Evolutionary conservation across 371 early-diverging fungal species (phyloP).

Genomic region (Mortierella sp.): DNA sequence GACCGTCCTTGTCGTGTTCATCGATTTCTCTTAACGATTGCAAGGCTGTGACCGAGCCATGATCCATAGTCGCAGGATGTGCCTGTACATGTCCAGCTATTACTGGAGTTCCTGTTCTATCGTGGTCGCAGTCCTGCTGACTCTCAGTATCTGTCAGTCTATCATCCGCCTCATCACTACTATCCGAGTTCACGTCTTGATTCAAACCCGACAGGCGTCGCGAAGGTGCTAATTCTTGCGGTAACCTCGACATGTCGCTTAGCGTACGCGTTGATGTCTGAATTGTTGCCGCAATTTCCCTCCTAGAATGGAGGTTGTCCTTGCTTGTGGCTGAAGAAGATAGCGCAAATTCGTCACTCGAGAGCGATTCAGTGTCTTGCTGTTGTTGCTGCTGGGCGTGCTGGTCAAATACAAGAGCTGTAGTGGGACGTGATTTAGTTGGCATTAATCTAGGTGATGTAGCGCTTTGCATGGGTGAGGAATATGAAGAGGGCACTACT

Average conservation of each 20-base stretch:
- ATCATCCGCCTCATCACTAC: slow-evolving; percentile 44
- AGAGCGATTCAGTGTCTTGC: slow-evolving; percentile 45
- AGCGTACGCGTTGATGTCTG: slow-evolving; percentile 7
- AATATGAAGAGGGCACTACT: slow-evolving; percentile 15
- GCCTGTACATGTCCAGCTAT: slow-evolving; percentile 24
- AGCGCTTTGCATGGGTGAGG: slow-evolving; percentile 43
- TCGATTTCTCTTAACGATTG: slow-evolving; percentile 42
- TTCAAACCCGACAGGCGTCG: slow-evolving; percentile 10
- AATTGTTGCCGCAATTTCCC: neutral
- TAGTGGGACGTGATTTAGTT: slow-evolving; percentile 48
- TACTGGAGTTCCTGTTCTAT: slow-evolving; percentile 34
- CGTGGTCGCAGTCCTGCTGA: slow-evolving; percentile 18
- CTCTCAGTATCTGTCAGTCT: slow-evolving; percentile 49
- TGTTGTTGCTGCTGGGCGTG: slow-evolving; percentile 24
- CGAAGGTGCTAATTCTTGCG: neutral
- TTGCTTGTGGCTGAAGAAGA: slow-evolving; percentile 16
- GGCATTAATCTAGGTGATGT: slow-evolving; percentile 57
- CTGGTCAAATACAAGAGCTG: slow-evolving; percentile 44
- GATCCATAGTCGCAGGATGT: neutral
- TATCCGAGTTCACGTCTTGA: slow-evolving; percentile 29
- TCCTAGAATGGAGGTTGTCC: slow-evolving; percentile 12
- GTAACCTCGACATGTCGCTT: slow-evolving; percentile 6
- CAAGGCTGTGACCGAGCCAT: slow-evolving; percentile 23
- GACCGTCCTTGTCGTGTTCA: slow-evolving; percentile 41
- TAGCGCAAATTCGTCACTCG: slow-evolving; percentile 49